Evolutionary conservation across 1,139 yeast genomes (phyloP).

Genomic region (Meyerozyma guilliermondii): DNA sequence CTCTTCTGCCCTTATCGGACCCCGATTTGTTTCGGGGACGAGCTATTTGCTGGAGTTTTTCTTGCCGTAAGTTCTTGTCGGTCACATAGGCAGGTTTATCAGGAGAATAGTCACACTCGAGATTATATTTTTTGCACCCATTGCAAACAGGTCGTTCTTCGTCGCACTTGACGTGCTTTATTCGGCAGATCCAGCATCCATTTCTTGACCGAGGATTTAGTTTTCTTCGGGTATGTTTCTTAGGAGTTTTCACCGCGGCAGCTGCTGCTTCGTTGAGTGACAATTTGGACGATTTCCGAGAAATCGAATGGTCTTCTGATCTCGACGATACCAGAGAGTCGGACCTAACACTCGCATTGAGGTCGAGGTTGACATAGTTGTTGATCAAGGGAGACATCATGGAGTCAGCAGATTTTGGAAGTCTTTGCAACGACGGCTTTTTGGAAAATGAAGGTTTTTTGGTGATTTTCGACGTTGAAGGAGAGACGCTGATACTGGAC

Average conservation of each 20-base stretch:
- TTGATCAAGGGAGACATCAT: neutral
- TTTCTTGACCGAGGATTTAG: conserved; percentile 38
- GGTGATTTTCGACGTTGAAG: neutral
- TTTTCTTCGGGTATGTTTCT: conserved; percentile 39
- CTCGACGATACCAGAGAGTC: neutral
- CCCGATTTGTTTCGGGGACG: conserved; percentile 20
- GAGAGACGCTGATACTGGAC: neutral
- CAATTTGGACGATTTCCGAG: neutral
- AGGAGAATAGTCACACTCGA: conserved; percentile 39
- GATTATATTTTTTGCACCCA: conserved; percentile 38
- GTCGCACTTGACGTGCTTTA: conserved; percentile 46
- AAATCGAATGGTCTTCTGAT: neutral
- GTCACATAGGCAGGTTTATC: conserved; percentile 39
- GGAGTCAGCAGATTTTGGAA: neutral
- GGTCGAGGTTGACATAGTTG: neutral
- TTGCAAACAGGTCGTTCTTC: conserved; percentile 37
- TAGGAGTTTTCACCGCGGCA: conserved; percentile 10
- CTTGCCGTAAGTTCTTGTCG: conserved; percentile 31
- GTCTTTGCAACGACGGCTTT: neutral
- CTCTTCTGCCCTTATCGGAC: neutral
- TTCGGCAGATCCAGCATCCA: conserved; percentile 50
- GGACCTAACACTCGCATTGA: neutral
- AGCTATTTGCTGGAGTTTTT: conserved; percentile 31
- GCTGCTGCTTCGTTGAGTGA: neutral
- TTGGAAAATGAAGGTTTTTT: neutral